Evolutionary conservation across 179 eudicot species (phyloP), one percentile per base, ranked within the genome.

Genomic region (Silene noctiflora): DNA sequence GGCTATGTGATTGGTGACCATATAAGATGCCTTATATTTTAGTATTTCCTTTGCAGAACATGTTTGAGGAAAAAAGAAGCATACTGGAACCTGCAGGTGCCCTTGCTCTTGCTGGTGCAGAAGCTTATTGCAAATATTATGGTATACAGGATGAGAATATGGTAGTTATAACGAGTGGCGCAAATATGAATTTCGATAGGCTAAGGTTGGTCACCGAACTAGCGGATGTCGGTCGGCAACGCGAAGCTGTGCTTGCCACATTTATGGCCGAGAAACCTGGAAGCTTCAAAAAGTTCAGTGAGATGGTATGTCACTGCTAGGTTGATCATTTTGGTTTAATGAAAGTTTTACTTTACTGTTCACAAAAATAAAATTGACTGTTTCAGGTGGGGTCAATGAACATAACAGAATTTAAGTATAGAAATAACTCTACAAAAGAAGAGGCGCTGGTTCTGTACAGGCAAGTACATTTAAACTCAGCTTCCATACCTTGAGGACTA

Each of bases 61-160:
- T 96, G 99, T 96, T 88, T 74, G 99, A 96, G 88, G 99, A 96
- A 89, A 96, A 93, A 84, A 83, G 99, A 87, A 93, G 89, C 84
- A 96, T 96, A 76, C 79, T 96, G 69, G 99, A 96, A 80, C 99
- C 99, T 68, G 99, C 99, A 29, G 99, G 99, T 80, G 98, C 98
- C 76, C 96, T 96, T 76, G 89, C 99, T 55, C 91, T 96, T 63
- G 99, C 99, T 75, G 99, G 99, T 73, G 99, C 99, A 21, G 97
- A 96, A 83, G 99, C 99, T 59, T 96, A 96, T 82, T 96, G 99
- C 91, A 89, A 90, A 76, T 87, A 89, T 77, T 93, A 96, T 86
- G 98, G 88, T 71, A 85, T 96, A 68, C 82, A 93, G 90, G 94
- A 81, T 81, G 96, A 81, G 86, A 93, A 87, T 79, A 85, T 96